Evolutionary conservation across 306 rosid genomes (phyloP).

Genomic region (Cicer pinnatifidum): DNA sequence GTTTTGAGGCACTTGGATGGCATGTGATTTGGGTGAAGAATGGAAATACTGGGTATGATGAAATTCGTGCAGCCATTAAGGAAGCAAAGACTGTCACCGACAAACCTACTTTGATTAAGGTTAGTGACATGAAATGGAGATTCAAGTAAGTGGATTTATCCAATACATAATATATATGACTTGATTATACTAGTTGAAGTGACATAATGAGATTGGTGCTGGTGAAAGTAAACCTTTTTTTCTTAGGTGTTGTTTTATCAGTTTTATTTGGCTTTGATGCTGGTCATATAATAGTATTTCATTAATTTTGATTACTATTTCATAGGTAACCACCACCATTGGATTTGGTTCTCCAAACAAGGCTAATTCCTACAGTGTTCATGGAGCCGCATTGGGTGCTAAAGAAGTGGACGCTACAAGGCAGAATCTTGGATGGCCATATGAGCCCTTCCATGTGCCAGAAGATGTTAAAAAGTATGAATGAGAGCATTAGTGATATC

Average conservation of each 20-base stretch:
- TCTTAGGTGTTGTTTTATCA: neutral
- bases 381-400: conserved; percentile 91
- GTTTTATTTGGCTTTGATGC: conserved; percentile 11
- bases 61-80: conserved; percentile 94
- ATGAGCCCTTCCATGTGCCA: conserved; percentile 97
- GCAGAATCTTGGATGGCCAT: conserved; percentile 98
- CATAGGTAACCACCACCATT: conserved; percentile 93
- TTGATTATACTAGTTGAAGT: conserved; percentile 13
- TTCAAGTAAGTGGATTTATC: conserved; percentile 32
- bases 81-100: conserved; percentile 96
- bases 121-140: conserved; percentile 46
- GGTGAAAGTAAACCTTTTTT: conserved; percentile 7
- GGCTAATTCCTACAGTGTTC: conserved; percentile 91
- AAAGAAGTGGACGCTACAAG: conserved; percentile 99
- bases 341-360: conserved; percentile 99
- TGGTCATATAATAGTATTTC: conserved; percentile 16
- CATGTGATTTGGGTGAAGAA: conserved; percentile 98
- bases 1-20: conserved; percentile 99
- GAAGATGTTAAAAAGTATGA: conserved; percentile 90
- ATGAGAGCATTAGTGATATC: conserved; percentile 33
- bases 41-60: conserved; percentile 96
- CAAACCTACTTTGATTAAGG: conserved; percentile 97
- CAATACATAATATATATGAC: conserved; percentile 3
- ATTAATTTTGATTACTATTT: conserved; percentile 27
- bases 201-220: conserved; percentile 12